Percentiles rank a stretch among this genome's conserved stretches.
Conservation (phyloP, 2,329 filamentous ascomycete species). For the Ceratocystis lukuohia region DNA sequence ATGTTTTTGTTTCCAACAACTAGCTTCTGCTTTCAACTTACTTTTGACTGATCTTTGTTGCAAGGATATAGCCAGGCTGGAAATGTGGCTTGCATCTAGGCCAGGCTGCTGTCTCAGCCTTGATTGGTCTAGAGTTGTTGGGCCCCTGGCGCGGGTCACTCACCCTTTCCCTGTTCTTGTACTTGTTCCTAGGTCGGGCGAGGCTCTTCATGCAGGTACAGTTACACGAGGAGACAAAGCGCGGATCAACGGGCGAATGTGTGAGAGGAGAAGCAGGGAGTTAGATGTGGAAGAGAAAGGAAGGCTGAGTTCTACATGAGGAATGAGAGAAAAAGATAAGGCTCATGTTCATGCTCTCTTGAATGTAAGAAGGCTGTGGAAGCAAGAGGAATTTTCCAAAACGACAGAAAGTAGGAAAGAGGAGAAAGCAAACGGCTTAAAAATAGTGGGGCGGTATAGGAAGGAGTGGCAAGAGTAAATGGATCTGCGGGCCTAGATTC, state of each 20-base stretch:
- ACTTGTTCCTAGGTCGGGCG: neutral
- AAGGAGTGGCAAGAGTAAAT: too few species aligned
- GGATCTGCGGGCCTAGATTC: too few species aligned
- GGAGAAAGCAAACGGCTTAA: neutral
- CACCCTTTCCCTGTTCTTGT: neutral
- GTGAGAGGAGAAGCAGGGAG: conserved; percentile 19
- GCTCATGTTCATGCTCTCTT: neutral
- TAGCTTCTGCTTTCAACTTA: neutral
- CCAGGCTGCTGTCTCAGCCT: neutral
- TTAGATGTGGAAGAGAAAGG: neutral
- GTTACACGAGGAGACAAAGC: conserved; percentile 1
- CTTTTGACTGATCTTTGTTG: neutral
- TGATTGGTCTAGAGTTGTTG: neutral
- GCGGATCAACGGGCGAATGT: neutral
- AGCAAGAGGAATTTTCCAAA: neutral
- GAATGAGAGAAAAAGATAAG: conserved; percentile 19
- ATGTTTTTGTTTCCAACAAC: neutral
- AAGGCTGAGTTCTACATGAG: neutral
- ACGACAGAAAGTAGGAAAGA: neutral
- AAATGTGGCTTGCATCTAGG: neutral
- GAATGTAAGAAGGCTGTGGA: neutral
- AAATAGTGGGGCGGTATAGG: too few species aligned
- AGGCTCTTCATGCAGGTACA: neutral
- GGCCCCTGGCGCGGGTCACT: neutral
- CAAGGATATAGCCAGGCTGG: neutral